Base-by-base conservation (phyloP, 139 green algal genomes). In the Tetradesmus lagerheimii region DNA sequence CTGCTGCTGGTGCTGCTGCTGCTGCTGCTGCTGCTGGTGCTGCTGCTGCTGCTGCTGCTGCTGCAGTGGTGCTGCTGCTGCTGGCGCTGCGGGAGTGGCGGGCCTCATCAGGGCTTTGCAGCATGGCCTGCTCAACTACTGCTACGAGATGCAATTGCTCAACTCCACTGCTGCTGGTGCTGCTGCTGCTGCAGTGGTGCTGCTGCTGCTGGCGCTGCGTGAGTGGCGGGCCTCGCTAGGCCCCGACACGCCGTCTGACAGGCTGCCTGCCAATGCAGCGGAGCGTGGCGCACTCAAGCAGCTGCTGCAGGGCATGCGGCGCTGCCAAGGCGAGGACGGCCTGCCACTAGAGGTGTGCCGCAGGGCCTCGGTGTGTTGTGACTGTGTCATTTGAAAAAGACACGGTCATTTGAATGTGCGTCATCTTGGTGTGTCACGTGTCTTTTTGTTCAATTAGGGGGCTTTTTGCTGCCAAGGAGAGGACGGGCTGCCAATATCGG, bases 231-330 rank as follows among this genome's bases (percentile, higher is more conserved):
- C 35, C 39, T 31, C 83, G 0, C 38, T 88, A 14, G 83, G 83
- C 29, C 62, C 83, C 2, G 85, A 47, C 71, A 43, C 39, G 20
- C 92, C 98, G 62, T 83, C 45, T 57, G 92, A 88, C 37, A 45
- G 79, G 41, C 45, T 96, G 76, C 97, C 97, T 1, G 31, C 35
- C 1, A 97, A 47, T 29, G 86, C 87, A 4, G 76, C 93, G 1
- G 94, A 99, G 84, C 92, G 94, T 11, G 38, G 85, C 2, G 95
- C 86, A 3, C 98, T 98, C 93, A 97, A 97, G 80, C 90, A 91
- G 1, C 27, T 94, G 16, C 78, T 98, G 14, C 87, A 91, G 29
- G 86, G 81, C 41, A 96, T 95, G 95, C 93, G 95, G 91, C 94
- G 94, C 18, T 75, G 67, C 16, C 92, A 76, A 14, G 88, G 71